These are phyloP conservation scores for Aurantiochytrium sp. DNA, from an alignment of 108 stramenopile genomes.

Conservation along the genomic window DNA sequence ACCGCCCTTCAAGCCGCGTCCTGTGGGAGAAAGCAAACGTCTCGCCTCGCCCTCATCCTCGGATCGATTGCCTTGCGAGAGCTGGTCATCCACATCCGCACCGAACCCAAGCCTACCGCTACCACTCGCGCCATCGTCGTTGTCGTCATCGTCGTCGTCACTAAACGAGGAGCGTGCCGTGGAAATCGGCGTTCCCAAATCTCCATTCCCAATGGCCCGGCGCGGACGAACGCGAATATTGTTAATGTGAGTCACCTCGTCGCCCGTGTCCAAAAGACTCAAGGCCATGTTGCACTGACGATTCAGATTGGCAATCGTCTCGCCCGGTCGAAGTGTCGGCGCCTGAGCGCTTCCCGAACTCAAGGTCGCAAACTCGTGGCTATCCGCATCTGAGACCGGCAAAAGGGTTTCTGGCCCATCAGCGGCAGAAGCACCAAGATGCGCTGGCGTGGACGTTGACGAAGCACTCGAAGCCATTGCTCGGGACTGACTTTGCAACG, in stretches of 20 bases:
- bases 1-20: too few species aligned
- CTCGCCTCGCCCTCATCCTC: neutral
- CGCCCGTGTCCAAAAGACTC: neutral
- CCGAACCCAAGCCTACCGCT: neutral
- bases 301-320: neutral
- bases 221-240: neutral
- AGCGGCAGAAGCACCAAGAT: too few species aligned
- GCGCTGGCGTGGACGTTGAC: neutral
- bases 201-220: neutral
- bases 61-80: too few species aligned
- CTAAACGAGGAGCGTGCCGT: neutral
- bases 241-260: neutral
- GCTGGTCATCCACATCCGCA: neutral
- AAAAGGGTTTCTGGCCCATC: too few species aligned
- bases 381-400: too few species aligned
- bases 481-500: neutral
- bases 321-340: neutral
- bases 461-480: neutral
- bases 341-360: too few species aligned
- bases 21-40: neutral
- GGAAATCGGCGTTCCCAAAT: neutral
- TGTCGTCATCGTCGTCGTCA: neutral
- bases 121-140: neutral
- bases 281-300: neutral
- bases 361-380: too few species aligned